A percentile compares a stretch with the other conserved stretches of the same genome.
Conservation (phyloP, 768 basidiomycete genomes). For the Xanthoconium stramineum region DNA sequence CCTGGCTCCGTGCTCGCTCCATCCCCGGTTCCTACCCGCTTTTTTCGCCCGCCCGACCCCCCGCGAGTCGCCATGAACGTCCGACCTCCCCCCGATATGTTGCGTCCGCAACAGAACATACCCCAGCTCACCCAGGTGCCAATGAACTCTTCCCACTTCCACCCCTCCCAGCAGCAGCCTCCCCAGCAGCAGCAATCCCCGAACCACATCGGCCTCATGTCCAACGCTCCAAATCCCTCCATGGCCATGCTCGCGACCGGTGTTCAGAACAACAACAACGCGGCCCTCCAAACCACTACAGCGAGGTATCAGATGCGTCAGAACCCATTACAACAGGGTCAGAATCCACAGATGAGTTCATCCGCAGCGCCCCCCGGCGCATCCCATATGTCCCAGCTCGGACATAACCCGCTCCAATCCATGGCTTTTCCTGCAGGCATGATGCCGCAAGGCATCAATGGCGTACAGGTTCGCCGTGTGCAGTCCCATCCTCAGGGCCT, state of each 20-base stretch:
- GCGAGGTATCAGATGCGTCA: slow-evolving; percentile 34
- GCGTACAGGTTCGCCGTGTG: slow-evolving; percentile 47
- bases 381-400: slow-evolving; percentile 31
- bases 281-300: slow-evolving; percentile 20
- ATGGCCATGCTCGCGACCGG: slow-evolving; percentile 38
- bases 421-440: slow-evolving; percentile 42
- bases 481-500: slow-evolving; percentile 53
- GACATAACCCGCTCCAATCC: slow-evolving; percentile 37
- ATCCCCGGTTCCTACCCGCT: background rate
- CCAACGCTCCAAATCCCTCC: slow-evolving; percentile 33
- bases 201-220: slow-evolving; percentile 37
- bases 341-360: slow-evolving; percentile 33
- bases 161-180: slow-evolving; percentile 37
- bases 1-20: background rate
- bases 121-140: slow-evolving; percentile 39
- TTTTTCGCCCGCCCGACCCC: slow-evolving; percentile 9
- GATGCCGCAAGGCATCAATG: slow-evolving; percentile 39
- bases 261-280: slow-evolving; percentile 25
- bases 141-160: slow-evolving; percentile 34
- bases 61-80: slow-evolving; percentile 42
- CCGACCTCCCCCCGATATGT: slow-evolving; percentile 42
- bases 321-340: slow-evolving; percentile 37
- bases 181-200: slow-evolving; percentile 32
- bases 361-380: slow-evolving; percentile 26
- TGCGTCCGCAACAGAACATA: slow-evolving; percentile 42